Conservation (phyloP, 2,329 filamentous ascomycete species). For the Colletotrichum scovillei region DNA sequence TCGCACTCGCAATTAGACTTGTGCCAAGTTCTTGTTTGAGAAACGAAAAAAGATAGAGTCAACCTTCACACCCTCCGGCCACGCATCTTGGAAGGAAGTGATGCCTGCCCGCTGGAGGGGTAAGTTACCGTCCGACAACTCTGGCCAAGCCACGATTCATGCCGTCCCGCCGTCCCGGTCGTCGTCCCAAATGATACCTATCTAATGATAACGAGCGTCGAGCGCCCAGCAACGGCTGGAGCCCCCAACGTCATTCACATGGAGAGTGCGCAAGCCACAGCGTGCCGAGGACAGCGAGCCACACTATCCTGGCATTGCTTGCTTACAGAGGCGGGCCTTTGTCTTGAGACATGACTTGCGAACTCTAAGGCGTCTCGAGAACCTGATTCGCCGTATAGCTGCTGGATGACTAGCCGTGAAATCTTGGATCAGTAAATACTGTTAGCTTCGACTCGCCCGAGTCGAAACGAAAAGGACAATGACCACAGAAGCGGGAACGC, state of each 20-base stretch:
- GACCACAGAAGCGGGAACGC: not conserved
- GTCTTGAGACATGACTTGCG: constrained; percentile 24
- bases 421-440: not conserved
- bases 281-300: constrained; percentile 13
- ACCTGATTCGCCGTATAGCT: not conserved
- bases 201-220: too few relatives aligned
- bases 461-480: not conserved
- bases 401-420: not conserved
- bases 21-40: not conserved
- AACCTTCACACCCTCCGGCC: not conserved
- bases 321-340: constrained; percentile 8
- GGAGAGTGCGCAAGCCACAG: constrained; percentile 6
- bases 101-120: not conserved
- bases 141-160: constrained; percentile 10
- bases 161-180: not conserved
- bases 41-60: not conserved
- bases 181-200: not conserved
- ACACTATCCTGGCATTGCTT: constrained; percentile 19
- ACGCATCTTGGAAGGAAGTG: too few relatives aligned
- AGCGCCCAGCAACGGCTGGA: not conserved
- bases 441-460: not conserved
- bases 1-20: not conserved
- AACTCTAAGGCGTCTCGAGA: constrained; percentile 4
- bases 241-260: constrained; percentile 14
- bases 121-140: constrained; percentile 7